Evolutionary conservation across 768 basidiomycete species (phyloP), one percentile per base, ranked within the genome.

Genomic region (Antrodiella citrinella): DNA sequence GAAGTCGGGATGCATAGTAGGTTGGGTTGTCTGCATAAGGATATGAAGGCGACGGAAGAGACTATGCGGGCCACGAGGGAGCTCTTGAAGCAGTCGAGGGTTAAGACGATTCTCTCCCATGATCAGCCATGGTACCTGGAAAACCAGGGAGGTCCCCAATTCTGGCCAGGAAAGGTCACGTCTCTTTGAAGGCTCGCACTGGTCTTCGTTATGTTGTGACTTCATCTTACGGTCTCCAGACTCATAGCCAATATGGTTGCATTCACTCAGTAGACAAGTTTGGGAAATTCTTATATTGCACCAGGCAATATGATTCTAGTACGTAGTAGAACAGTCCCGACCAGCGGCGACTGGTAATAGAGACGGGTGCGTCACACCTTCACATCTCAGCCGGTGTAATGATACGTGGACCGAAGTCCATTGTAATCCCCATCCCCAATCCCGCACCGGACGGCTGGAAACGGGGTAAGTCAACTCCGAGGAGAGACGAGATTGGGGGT

Each of bases 1-100:
- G 56, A 65, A 3, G 68, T 81, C 42, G 69, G 69, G 3, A 62
- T 63, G 4, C 47, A 49, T 21, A 62, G 65, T 9, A 55, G 45
- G 11, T 62, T 61, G 18, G 66, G 51, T 30, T 80, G 76, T 45
- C 11, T 5, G 43, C 45, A 54, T 39, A 21, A 30, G 9, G 49
- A 51, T 30, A 10, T 35, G 19, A 47, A 41, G 25, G 42, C 25
- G 4, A 51, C 54, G 44, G 23, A 44, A 35, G 30, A n/a, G 38
- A 51, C 50, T 1, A 44, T 43, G 25, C 20, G 26, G 15, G 18
- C 43, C 22, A 49, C 22, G 13, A 22, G 18, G 43, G 26, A 43
- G 19, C 22, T 18, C 23, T 39, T 15, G 42, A 49, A 18, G 21
- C 22, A 13, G 30, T 13, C 20, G 11, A 35, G 43, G 7, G 51